phyloP scores from a whole-genome alignment of 2,329 filamentous ascomycete genomes.

The Fusarium anguioides region DNA sequence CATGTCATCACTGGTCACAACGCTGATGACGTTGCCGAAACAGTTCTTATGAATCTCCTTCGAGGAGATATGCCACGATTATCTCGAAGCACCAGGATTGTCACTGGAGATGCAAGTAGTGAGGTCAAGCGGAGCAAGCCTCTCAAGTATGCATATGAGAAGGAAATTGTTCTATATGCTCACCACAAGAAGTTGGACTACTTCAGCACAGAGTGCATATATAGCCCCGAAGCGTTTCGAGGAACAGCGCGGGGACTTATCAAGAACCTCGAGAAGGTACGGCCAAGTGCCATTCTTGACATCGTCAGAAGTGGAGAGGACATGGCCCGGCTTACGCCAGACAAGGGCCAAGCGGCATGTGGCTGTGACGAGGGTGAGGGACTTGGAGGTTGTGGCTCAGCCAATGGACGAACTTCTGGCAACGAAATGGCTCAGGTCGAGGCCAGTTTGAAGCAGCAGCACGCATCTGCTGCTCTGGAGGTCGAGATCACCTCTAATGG shows the following conservation, averaged over 20 bases:
- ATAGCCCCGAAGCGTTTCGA: slow-evolving; percentile 95
- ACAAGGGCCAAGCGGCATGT: slow-evolving; percentile 52
- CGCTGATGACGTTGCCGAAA: slow-evolving; percentile 96
- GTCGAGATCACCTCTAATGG: slow-evolving; percentile 48
- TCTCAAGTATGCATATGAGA: slow-evolving; percentile 97
- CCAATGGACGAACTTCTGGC: slow-evolving; percentile 72
- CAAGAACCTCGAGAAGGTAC: slow-evolving; percentile 92
- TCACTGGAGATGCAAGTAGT: slow-evolving; percentile 80
- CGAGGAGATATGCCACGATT: slow-evolving; percentile 89
- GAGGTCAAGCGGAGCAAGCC: slow-evolving; percentile 97
- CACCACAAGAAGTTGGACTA: slow-evolving; percentile 98
- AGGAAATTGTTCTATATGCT: slow-evolving; percentile 97
- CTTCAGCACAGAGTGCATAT: slow-evolving; percentile 98
- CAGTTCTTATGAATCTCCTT: slow-evolving; percentile 95
- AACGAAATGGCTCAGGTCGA: slow-evolving; percentile 88
- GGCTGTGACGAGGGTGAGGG: slow-evolving; percentile 53
- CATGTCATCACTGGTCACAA: slow-evolving; percentile 99
- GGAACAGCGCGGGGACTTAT: slow-evolving; percentile 92
- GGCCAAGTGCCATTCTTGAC: slow-evolving; percentile 93
- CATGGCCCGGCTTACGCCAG: slow-evolving; percentile 79
- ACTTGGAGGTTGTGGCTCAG: slow-evolving; percentile 76
- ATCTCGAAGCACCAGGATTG: slow-evolving; percentile 88
- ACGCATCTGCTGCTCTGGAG: slow-evolving; percentile 42
- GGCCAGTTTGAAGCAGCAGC: slow-evolving; percentile 52
- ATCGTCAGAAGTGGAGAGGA: slow-evolving; percentile 96